These are phyloP conservation scores for Bruguiera parviflora DNA, from an alignment of 345 rosid genomes.

Conservation along the genomic window DNA sequence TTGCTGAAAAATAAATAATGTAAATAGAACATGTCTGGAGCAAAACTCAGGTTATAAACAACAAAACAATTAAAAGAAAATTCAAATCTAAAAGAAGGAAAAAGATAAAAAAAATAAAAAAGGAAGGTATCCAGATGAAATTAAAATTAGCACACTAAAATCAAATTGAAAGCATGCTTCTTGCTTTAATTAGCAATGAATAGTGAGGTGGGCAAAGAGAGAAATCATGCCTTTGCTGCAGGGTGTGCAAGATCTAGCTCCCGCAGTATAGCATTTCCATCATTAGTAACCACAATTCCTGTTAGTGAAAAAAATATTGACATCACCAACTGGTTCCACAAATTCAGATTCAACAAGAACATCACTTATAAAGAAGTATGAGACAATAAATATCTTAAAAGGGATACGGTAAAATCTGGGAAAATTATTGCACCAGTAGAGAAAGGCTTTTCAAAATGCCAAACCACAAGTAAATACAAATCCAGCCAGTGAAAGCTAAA, in stretches of 20 bases:
- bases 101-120: too few species aligned
- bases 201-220: not conserved
- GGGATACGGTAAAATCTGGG: too few species aligned
- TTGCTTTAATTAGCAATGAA: not conserved
- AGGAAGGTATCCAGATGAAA: not conserved
- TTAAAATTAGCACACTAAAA: not conserved
- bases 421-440: too few species aligned
- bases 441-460: too few species aligned
- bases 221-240: slow-evolving; percentile 65
- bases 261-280: slow-evolving; percentile 92
- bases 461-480: too few species aligned
- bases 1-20: not conserved
- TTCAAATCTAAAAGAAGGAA: not conserved
- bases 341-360: too few species aligned
- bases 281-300: slow-evolving; percentile 95
- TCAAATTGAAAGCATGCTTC: not conserved
- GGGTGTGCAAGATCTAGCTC: slow-evolving; percentile 91
- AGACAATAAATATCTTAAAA: too few species aligned
- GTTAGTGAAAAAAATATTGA: slow-evolving; percentile 5
- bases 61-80: not conserved
- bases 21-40: not conserved
- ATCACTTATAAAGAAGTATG: too few species aligned
- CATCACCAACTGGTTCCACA: too few species aligned
- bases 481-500: too few species aligned
- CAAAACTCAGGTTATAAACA: not conserved